Base-by-base conservation (phyloP, 1,284 basidiomycete genomes). In the Cerioporus squamosus region DNA sequence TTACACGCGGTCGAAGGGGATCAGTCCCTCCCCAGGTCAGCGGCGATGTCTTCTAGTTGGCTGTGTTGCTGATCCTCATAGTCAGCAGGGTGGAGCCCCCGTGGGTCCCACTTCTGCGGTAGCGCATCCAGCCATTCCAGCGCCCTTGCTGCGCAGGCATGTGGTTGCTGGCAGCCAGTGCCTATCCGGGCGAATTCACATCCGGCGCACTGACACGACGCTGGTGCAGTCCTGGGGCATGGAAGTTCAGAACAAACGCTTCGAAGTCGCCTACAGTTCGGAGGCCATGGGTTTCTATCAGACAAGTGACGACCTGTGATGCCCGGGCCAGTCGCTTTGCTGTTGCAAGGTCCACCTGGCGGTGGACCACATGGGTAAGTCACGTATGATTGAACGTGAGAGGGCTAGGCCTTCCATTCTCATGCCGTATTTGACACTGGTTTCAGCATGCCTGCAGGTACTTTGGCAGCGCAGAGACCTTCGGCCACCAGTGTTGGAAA, bases 291-390 rank as follows among this genome's bases (percentile, higher is more conserved):
- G 31, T 47, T 0, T 39, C 2, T 15, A 22, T 31, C 1, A 60
- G 18, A 39, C 59, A 60, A 0, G 2, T n/a, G 0, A 33, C 23
- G 0, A 29, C 55, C 15, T 20, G 18, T 4, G 55, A 54, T 1
- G 4, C 5, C 1, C 6, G 9, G 0, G 22, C 44, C 0, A 57
- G 44, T 4, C 6, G 20, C 0, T 29, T 9, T 14, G 40, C 23
- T 0, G 9, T 12, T 4, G 6, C 22, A 8, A 1, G 12, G 18
- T 55, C 29, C 0, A 43, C 39, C 10, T 44, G n/a, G 1, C 14
- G 1, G 50, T 71, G 69, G 42, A 62, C 67, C 69, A 74, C 4
- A 69, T 59, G 0, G 72, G 72, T 0, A 73, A 51, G 0, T 12
- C 2, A 3, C 44, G 17, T 12, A 61, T 39, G 0, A 65, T 36